phyloP scores from a whole-genome alignment of 1,284 basidiomycete species.

The Leccinum solheimii region DNA sequence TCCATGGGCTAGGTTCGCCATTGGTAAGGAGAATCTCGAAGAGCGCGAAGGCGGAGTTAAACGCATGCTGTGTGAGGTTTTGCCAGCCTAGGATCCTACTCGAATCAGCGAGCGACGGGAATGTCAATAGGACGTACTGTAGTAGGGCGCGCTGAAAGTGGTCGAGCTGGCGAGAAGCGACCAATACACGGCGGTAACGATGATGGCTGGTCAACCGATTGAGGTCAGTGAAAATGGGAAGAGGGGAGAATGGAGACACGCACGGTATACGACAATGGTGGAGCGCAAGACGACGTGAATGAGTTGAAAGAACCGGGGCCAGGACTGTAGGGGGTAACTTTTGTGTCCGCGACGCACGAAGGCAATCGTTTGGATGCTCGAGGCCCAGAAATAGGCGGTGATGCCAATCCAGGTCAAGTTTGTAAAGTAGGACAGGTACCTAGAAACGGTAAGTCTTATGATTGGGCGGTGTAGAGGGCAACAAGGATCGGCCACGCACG shows the following conservation, averaged over 20 bases:
- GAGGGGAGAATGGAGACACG: slow-evolving; percentile 29
- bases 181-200: slow-evolving; percentile 73
- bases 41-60: slow-evolving; percentile 59
- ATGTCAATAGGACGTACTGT: slow-evolving; percentile 33
- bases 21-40: slow-evolving; percentile 62
- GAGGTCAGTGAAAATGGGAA: background rate
- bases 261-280: slow-evolving; percentile 61
- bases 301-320: slow-evolving; percentile 57
- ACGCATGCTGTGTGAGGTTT: slow-evolving; percentile 60
- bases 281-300: slow-evolving; percentile 56
- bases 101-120: slow-evolving; percentile 2
- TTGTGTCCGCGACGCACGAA: slow-evolving; percentile 39
- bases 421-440: slow-evolving; percentile 67
- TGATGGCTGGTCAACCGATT: slow-evolving; percentile 42
- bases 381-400: slow-evolving; percentile 60
- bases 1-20: slow-evolving; percentile 53
- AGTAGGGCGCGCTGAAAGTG: slow-evolving; percentile 43
- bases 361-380: slow-evolving; percentile 52
- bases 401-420: slow-evolving; percentile 63
- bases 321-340: slow-evolving; percentile 57
- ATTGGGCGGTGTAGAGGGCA: background rate
- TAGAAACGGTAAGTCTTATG: slow-evolving; percentile 23
- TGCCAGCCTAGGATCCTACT: slow-evolving; percentile 45
- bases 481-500: slow-evolving; percentile 27
- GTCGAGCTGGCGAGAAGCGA: slow-evolving; percentile 45